Evolutionary conservation across 108 stramenopile species (phyloP), one percentile per base, ranked within the genome.

Genomic region (Skeletonema menzelii): DNA sequence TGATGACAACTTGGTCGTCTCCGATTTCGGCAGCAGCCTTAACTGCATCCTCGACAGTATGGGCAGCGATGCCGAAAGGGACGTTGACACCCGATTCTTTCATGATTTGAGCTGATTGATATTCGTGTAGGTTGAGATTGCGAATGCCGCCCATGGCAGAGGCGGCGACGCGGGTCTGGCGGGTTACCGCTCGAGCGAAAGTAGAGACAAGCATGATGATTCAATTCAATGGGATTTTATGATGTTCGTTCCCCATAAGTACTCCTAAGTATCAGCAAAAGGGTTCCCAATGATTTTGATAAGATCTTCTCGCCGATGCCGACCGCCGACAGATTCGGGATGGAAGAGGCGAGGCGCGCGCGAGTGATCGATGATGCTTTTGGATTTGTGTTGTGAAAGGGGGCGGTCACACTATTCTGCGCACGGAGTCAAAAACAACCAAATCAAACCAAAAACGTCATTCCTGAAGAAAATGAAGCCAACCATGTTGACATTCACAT

Each of bases 81-180:
- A 85, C 86, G 59, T 80, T 83, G n/a, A 93, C 83, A 27, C 72
- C 83, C 65, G 86, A 73, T 27, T 76, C 64, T 35, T 49, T 56
- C 88, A 93, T 88, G 59, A 93, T 72, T 59, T 87, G 59, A 72
- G 86, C 83, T 22, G 75, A 73, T 68, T 84, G 84, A 71, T 93
- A 87, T 72, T 93, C 91, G 75, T 93, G 91, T 32, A 93, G 73
- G 72, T 93, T 93, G 4, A 93, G 83, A 34, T 67, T 75, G 28
- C 91, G 89, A 27, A 60, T 7, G 59, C 20, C 59, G 10, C 59
- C 59, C 8, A 60, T 19, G 17, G 59, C 26, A 31, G 59, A 17
- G n/a, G 59, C 28, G 31, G 59, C 32, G 8, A 42, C 40, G 40
- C 40, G 40, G 40, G 49, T 8, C 49, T 22, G 49, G 59, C 59